phyloP scores from a whole-genome alignment of 345 rosid genomes.

The Pugionium dolabratum region DNA sequence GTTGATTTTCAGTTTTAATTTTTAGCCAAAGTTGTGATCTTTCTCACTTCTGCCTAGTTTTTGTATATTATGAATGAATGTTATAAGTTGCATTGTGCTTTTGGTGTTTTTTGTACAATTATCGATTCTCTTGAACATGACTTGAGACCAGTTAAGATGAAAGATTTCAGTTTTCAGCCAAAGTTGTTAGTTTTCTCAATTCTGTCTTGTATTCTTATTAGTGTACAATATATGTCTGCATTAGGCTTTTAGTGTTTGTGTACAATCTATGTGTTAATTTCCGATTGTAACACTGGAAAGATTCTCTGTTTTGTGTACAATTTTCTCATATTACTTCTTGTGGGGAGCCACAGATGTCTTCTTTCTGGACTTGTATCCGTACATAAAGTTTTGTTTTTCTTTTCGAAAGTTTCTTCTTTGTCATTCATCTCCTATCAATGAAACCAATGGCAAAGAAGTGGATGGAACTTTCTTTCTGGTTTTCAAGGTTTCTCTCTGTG shows the following conservation, averaged over 20 bases:
- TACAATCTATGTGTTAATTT: neutral
- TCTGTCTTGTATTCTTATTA: neutral
- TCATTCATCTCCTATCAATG: neutral
- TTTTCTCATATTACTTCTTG: conserved; percentile 14
- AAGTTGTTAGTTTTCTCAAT: neutral
- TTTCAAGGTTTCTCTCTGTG: no score
- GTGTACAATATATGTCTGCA: no score
- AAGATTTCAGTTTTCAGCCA: neutral
- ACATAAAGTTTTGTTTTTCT: neutral
- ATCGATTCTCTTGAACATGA: neutral
- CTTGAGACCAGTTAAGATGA: neutral
- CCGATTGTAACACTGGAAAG: neutral
- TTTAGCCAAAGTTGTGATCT: neutral
- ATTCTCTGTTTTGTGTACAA: neutral
- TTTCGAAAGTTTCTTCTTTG: neutral
- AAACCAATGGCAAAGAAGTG: no score
- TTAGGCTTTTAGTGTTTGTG: neutral
- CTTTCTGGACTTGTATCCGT: conserved; percentile 1
- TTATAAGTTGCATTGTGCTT: neutral
- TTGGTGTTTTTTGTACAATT: neutral
- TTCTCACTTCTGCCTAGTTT: neutral
- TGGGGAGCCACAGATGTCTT: neutral
- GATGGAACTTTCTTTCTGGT: no score
- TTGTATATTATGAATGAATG: neutral
- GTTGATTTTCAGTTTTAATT: neutral